phyloP scores from a whole-genome alignment of 257 asterid species.

The Coffea eugenioides region DNA sequence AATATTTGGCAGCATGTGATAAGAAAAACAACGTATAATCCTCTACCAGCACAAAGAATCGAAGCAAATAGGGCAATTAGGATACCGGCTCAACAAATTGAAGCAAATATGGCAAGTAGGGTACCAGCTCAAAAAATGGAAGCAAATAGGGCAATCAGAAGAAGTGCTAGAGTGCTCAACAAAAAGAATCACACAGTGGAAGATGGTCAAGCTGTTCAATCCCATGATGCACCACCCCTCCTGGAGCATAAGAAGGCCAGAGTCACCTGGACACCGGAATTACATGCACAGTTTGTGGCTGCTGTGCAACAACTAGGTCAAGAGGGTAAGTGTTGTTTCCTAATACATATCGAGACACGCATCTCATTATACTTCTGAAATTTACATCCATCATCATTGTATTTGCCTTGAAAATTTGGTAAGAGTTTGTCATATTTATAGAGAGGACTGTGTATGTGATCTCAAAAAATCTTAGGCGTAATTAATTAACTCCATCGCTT shows the following conservation, averaged over 20 bases:
- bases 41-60: background rate
- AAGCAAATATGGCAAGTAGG: no score
- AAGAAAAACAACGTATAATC: background rate
- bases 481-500: no score
- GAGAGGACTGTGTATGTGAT: no score
- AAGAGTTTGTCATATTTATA: no score
- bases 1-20: constrained; percentile 21
- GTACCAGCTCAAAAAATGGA: background rate
- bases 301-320: background rate
- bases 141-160: background rate
- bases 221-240: background rate
- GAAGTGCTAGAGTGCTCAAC: background rate
- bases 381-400: no score
- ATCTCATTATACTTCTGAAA: no score
- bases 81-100: no score
- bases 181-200: background rate
- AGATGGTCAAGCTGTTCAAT: background rate
- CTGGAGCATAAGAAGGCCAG: background rate
- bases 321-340: background rate
- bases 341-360: no score
- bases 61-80: background rate
- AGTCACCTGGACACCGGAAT: background rate
- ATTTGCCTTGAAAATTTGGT: no score
- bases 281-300: background rate
- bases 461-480: no score